These are phyloP conservation scores for Gossypium longicalyx DNA, from an alignment of 345 rosid species.

Conservation along the genomic window DNA sequence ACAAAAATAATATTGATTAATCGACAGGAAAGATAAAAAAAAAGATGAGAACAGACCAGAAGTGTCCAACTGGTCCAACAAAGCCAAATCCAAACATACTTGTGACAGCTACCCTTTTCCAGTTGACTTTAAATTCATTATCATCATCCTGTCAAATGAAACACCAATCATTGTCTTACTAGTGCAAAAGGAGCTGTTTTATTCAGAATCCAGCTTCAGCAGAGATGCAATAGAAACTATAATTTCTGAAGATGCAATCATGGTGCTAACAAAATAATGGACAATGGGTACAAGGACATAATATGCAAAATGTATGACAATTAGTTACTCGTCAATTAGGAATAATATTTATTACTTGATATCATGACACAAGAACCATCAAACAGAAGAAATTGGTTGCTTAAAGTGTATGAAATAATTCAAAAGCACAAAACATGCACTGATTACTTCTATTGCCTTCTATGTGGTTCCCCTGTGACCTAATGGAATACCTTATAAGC, in stretches of 20 bases:
- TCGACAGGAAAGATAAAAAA: not conserved
- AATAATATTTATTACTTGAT: not conserved
- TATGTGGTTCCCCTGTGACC: not conserved
- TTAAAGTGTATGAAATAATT: not conserved
- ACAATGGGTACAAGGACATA: not conserved
- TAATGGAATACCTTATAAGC: not conserved
- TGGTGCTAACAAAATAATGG: not conserved
- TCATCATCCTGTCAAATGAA: constrained; percentile 47
- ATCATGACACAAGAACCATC: not conserved
- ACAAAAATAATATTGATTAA: constrained; percentile 6
- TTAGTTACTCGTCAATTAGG: not conserved
- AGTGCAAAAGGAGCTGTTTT: constrained; percentile 12
- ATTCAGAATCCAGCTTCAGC: not conserved
- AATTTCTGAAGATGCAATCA: not conserved
- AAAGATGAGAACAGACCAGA: constrained; percentile 45
- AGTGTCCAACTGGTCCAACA: constrained; percentile 86
- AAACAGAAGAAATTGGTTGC: constrained; percentile 3
- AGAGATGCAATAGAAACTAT: not conserved
- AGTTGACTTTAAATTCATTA: constrained; percentile 50
- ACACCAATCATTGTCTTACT: constrained; percentile 2
- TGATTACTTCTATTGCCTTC: not conserved
- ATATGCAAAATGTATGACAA: not conserved
- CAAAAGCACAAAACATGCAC: not conserved
- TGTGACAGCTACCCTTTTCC: constrained; percentile 77
- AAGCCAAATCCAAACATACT: constrained; percentile 77